phyloP scores from a whole-genome alignment of 306 rosid genomes.

The Acacia confusa region DNA sequence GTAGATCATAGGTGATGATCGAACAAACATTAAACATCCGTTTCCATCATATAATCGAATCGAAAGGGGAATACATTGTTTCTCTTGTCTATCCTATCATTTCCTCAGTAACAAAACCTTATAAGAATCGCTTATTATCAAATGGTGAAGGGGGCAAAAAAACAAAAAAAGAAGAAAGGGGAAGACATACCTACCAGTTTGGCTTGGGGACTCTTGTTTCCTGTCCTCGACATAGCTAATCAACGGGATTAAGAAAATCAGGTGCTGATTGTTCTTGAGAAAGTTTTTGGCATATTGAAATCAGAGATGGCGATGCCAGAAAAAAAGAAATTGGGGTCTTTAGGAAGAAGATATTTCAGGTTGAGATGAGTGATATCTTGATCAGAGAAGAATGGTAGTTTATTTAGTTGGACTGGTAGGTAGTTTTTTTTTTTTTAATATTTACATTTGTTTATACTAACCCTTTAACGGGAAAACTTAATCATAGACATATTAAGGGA shows the following conservation, averaged over 20 bases:
- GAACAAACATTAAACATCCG: background rate
- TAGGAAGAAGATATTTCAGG: background rate
- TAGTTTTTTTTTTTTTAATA: background rate
- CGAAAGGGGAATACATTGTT: background rate
- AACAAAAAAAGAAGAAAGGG: conserved; percentile 16
- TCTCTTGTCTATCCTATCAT: background rate
- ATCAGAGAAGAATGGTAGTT: conserved; percentile 11
- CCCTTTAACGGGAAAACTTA: background rate
- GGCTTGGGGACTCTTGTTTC: conserved; percentile 78
- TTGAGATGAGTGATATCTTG: background rate
- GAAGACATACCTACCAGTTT: conserved; percentile 93
- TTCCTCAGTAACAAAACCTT: background rate
- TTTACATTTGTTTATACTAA: background rate
- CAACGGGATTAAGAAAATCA: background rate
- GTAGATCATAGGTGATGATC: background rate
- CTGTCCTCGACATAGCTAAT: conserved; percentile 56
- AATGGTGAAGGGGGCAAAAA: background rate
- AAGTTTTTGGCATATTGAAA: conserved; percentile 31
- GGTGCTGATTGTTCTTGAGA: background rate
- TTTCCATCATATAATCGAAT: background rate
- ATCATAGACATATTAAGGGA: background rate
- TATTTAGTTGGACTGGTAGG: conserved; percentile 11
- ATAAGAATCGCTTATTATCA: background rate
- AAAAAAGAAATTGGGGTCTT: background rate
- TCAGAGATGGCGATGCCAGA: background rate